A percentile compares a stretch with the other conserved stretches of the same genome.
Conservation (phyloP, 768 basidiomycete species). For the Tylopilus felleus region DNA sequence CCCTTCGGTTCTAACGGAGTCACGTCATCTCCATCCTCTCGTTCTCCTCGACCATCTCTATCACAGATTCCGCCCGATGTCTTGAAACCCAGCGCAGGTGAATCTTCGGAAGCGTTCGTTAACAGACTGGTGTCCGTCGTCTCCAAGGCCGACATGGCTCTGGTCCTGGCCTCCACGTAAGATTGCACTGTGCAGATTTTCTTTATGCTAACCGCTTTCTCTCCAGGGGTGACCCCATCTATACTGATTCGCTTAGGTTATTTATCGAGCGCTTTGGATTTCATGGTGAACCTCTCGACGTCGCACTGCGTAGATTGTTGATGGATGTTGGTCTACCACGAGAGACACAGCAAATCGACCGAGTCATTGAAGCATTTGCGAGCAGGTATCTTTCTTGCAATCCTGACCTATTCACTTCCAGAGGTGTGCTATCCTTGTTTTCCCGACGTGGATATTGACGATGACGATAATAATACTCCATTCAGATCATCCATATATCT, state of each 20-base stretch:
- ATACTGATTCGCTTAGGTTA: constrained; percentile 60
- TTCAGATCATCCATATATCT: constrained; percentile 88
- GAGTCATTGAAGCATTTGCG: constrained; percentile 95
- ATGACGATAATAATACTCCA: background rate
- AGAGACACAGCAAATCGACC: constrained; percentile 98
- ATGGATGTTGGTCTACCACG: constrained; percentile 90
- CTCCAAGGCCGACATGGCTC: constrained; percentile 75
- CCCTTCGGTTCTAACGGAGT: constrained; percentile 7
- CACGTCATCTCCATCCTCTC: constrained; percentile 26
- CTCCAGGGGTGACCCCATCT: constrained; percentile 65
- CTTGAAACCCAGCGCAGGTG: constrained; percentile 55
- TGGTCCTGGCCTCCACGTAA: constrained; percentile 79
- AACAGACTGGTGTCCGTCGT: constrained; percentile 59
- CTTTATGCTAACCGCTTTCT: constrained; percentile 9
- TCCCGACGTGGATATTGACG: background rate
- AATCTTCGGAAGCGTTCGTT: constrained; percentile 71
- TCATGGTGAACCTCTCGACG: constrained; percentile 76
- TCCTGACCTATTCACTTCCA: constrained; percentile 69
- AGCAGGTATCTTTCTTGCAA: constrained; percentile 81
- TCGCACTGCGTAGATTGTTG: constrained; percentile 83
- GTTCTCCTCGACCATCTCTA: constrained; percentile 45
- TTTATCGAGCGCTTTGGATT: constrained; percentile 84
- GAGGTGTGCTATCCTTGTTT: constrained; percentile 47
- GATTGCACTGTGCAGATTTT: constrained; percentile 3
- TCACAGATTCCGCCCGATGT: constrained; percentile 43